Percentiles rank a stretch among this genome's conserved stretches.
These are phyloP conservation scores for Hypoxylon crocopeplum DNA, from an alignment of 495 filamentous ascomycete genomes.

Conservation along the genomic window DNA sequence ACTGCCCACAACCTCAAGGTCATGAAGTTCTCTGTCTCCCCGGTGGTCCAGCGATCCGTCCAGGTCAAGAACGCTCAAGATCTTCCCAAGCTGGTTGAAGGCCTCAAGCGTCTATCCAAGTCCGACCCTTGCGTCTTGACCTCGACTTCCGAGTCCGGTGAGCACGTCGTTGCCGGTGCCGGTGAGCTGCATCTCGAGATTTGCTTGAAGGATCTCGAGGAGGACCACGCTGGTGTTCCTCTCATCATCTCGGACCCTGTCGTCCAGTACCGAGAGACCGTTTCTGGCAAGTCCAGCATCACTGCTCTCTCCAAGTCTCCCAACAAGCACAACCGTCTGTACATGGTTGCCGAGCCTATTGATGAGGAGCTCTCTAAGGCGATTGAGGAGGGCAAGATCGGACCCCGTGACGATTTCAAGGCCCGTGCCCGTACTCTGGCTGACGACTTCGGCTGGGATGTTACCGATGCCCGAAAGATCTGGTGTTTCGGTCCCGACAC, in stretches of 20 bases:
- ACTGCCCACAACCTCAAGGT: conserved; percentile 99
- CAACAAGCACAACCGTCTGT: conserved; percentile 99
- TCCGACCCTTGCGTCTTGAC: conserved; percentile 98
- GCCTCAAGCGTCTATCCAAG: conserved; percentile 99
- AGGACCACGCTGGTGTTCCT: conserved; percentile 98
- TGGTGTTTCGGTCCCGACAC: conserved; percentile 99
- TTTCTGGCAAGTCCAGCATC: conserved; percentile 80
- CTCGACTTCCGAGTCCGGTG: conserved; percentile 85
- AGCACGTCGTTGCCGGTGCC: conserved; percentile 98
- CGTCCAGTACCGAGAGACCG: conserved; percentile 97
- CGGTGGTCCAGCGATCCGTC: conserved; percentile 97
- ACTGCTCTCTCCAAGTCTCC: conserved; percentile 99
- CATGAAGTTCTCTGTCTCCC: conserved; percentile 99
- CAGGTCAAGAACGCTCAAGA: conserved; percentile 99
- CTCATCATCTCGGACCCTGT: conserved; percentile 97
- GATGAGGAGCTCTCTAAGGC: conserved; percentile 87
- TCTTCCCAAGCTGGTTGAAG: conserved; percentile 99
- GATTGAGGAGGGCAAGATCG: conserved; percentile 92
- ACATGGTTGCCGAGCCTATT: conserved; percentile 88
- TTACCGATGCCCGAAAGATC: conserved; percentile 99
- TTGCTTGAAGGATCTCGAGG: conserved; percentile 99
- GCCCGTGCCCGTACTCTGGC: conserved; percentile 94
- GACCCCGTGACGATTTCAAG: conserved; percentile 99
- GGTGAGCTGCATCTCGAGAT: conserved; percentile 99
- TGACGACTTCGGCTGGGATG: conserved; percentile 98